Evolutionary conservation across 805 yeast genomes (phyloP), one percentile per base, ranked within the genome.

Genomic region (Candida lessepsii): DNA sequence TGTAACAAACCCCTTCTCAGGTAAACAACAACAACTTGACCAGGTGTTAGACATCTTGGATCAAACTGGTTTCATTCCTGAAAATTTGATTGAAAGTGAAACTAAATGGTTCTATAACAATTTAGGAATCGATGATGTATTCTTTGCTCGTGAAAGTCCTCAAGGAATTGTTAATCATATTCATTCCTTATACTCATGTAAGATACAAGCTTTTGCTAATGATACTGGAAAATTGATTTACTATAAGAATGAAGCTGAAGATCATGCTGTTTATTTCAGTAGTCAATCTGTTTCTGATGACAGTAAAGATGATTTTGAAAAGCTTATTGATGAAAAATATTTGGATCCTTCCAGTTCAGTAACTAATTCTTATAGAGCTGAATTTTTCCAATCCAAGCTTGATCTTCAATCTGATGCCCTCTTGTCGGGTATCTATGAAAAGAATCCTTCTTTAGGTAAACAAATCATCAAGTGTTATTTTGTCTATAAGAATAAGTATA

Each of bases 181-280:
- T 52, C 85, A 85, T 56, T 85, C 96, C 8, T 71, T 91, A 40
- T 91, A 91, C 64, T 86, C 96, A 24, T 90, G 97, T 42, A 93
- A 93, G 60, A 76, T 93, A 39, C 93, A 91, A 51, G 95, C 96
- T 6, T 86, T 63, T 43, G 54, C 61, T 18, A 51, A 52, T 31
- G 39, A 34, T 14, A 35, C 46, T 5, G 51, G 45, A 11, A 82
- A 83, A 15, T 75, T 80, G 49, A 82, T 91, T 48, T 86, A 83
- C 47, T 86, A 88, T 60, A 83, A 82, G 58, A 75, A 89, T 47
- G 90, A 87, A 60, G 75, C 78, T 33, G 83, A 78, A 13, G 90
- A 85, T 58, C 96, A 88, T 56, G 96, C 96, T 1, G 93, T 88
- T 25, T 93, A 85, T 60, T 86, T 91, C 61, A 96, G 87, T 57